These are phyloP conservation scores for Trichophyton benhamiae DNA, from an alignment of 2,329 filamentous ascomycete genomes.

Conservation along the genomic window DNA sequence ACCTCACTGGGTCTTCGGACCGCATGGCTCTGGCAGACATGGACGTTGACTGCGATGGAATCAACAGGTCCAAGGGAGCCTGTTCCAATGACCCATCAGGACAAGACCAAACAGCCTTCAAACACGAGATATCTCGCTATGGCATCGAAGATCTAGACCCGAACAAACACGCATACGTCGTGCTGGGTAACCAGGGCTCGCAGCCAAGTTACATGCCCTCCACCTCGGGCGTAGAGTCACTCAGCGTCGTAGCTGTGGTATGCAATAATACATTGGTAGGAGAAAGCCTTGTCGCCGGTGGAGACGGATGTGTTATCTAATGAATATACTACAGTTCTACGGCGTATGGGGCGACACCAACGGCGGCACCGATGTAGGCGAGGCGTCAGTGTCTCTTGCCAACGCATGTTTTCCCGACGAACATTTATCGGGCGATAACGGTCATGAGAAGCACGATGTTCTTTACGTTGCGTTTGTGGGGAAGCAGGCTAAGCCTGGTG, in stretches of 20 bases:
- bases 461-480: neutral
- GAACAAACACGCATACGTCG: slow-evolving; percentile 18
- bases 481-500: slow-evolving; percentile 35
- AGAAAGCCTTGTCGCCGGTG: too few species aligned
- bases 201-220: slow-evolving; percentile 32
- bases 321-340: slow-evolving; percentile 33
- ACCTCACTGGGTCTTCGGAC: slow-evolving; percentile 8
- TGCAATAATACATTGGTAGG: slow-evolving; percentile 28
- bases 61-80: slow-evolving; percentile 6
- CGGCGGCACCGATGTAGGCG: neutral
- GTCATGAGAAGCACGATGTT: neutral
- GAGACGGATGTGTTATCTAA: slow-evolving; percentile 27
- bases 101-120: slow-evolving; percentile 12
- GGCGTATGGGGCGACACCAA: slow-evolving; percentile 39
- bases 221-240: slow-evolving; percentile 35
- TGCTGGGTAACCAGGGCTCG: slow-evolving; percentile 16
- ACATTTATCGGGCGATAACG: neutral
- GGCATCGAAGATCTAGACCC: slow-evolving; percentile 17
- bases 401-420: neutral
- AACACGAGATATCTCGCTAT: slow-evolving; percentile 8
- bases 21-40: slow-evolving; percentile 11
- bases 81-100: slow-evolving; percentile 5
- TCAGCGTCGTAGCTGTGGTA: slow-evolving; percentile 46
- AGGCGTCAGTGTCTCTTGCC: neutral
- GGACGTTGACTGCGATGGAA: slow-evolving; percentile 13